phyloP scores from a whole-genome alignment of 257 asterid genomes.

The Salvia splendens region DNA sequence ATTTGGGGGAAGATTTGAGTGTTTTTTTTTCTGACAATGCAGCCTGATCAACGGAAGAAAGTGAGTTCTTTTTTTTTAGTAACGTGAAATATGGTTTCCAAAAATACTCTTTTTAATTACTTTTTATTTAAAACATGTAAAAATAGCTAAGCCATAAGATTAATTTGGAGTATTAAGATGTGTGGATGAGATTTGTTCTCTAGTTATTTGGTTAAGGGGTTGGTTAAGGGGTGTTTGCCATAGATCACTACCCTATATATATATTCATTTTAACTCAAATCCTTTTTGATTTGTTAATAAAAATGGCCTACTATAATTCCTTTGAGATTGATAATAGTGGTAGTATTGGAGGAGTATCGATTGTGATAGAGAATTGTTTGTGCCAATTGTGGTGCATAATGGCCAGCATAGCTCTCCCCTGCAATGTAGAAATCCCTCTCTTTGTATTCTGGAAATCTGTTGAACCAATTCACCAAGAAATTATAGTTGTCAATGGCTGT shows the following conservation, averaged over 20 bases:
- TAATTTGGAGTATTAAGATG: too few relatives aligned
- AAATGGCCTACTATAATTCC: constrained; percentile 60
- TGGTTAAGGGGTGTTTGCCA: too few relatives aligned
- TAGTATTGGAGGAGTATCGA: constrained; percentile 12
- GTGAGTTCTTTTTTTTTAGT: constrained; percentile 43
- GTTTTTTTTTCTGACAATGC: constrained; percentile 49
- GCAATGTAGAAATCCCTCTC: constrained; percentile 54
- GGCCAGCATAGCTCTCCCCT: constrained; percentile 80
- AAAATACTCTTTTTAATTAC: too few relatives aligned
- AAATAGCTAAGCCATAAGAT: too few relatives aligned
- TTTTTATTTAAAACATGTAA: too few relatives aligned
- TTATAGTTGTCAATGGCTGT: constrained; percentile 57
- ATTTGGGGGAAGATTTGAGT: constrained; percentile 31
- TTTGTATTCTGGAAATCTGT: constrained; percentile 64
- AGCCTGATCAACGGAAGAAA: constrained; percentile 75
- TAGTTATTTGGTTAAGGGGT: too few relatives aligned
- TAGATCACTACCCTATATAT: too few relatives aligned
- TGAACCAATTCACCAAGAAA: constrained; percentile 62
- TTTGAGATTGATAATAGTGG: constrained; percentile 60
- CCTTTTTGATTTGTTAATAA: too few relatives aligned
- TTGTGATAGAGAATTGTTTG: constrained; percentile 56
- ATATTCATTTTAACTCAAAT: too few relatives aligned
- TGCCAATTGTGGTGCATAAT: constrained; percentile 74
- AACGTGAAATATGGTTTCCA: too few relatives aligned
- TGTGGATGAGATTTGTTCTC: too few relatives aligned